These are phyloP conservation scores for Achaetomium macrosporum DNA, from an alignment of 2,329 filamentous ascomycete species.

Conservation along the genomic window DNA sequence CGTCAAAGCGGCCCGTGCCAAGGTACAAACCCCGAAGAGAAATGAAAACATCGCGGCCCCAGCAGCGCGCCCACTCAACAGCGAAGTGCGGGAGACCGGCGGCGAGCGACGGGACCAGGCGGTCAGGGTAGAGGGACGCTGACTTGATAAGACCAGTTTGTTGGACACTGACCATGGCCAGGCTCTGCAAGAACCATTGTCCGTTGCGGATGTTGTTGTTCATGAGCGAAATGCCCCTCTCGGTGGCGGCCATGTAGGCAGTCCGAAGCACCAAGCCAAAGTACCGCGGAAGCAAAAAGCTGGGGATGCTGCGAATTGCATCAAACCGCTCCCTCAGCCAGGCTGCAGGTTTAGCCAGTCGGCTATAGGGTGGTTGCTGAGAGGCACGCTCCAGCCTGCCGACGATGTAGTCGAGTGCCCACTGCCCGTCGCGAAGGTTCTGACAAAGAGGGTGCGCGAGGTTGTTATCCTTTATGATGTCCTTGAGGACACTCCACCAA, in stretches of 20 bases:
- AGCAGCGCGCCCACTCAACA: slow-evolving; percentile 89
- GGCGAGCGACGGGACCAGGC: slow-evolving; percentile 77
- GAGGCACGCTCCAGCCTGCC: slow-evolving; percentile 70
- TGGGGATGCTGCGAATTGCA: slow-evolving; percentile 77
- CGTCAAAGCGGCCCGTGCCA: slow-evolving; percentile 78
- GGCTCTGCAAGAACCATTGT: slow-evolving; percentile 80
- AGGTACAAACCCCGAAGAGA: slow-evolving; percentile 88
- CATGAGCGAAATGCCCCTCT: slow-evolving; percentile 74
- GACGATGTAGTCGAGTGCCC: slow-evolving; percentile 85
- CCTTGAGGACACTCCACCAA: slow-evolving; percentile 89
- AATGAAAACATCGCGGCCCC: slow-evolving; percentile 97
- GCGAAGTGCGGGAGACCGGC: slow-evolving; percentile 93
- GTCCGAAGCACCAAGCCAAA: slow-evolving; percentile 86
- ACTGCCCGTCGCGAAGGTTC: slow-evolving; percentile 84
- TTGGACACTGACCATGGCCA: slow-evolving; percentile 88
- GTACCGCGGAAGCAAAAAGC: slow-evolving; percentile 85
- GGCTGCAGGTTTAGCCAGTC: slow-evolving; percentile 58
- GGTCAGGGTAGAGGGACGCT: slow-evolving; percentile 82
- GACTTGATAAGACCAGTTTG: slow-evolving; percentile 85
- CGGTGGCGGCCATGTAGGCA: slow-evolving; percentile 77
- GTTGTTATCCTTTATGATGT: slow-evolving; percentile 82
- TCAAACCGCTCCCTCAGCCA: slow-evolving; percentile 86
- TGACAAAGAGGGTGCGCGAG: slow-evolving; percentile 90
- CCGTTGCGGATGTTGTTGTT: slow-evolving; percentile 69
- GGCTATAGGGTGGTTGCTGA: slow-evolving; percentile 53